Conservation (phyloP, 2,329 filamentous ascomycete genomes). For the Sporothrix globosa region DNA sequence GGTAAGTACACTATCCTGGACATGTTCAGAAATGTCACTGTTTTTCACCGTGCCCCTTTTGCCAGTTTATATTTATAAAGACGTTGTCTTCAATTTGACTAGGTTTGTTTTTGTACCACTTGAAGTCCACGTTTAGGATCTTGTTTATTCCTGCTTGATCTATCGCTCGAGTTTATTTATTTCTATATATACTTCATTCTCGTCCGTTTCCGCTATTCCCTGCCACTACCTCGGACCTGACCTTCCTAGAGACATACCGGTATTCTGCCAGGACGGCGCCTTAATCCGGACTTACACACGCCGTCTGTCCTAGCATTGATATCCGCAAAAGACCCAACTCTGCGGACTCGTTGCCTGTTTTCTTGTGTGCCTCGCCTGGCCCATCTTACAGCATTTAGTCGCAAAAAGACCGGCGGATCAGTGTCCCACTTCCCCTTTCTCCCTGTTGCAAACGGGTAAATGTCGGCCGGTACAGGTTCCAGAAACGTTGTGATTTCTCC, state of each 20-base stretch:
- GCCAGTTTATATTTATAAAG: slow-evolving; percentile 20
- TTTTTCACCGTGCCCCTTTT: background rate
- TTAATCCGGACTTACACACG: background rate
- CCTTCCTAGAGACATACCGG: background rate
- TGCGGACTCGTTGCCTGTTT: slow-evolving; percentile 28
- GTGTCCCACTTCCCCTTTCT: background rate
- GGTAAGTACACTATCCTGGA: background rate
- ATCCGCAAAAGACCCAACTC: background rate
- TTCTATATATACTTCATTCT: background rate
- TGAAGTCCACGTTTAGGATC: background rate
- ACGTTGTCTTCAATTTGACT: slow-evolving; percentile 14
- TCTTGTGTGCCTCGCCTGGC: background rate
- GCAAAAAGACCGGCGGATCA: background rate
- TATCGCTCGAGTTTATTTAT: background rate
- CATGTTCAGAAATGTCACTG: background rate
- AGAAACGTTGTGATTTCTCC: background rate
- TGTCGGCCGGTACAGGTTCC: slow-evolving; percentile 4
- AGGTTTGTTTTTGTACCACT: background rate
- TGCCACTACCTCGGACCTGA: background rate
- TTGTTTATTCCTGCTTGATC: background rate
- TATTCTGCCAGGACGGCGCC: slow-evolving; percentile 21
- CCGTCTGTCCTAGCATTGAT: background rate
- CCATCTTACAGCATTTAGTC: background rate
- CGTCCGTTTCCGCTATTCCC: background rate
- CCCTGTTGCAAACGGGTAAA: slow-evolving; percentile 8